These are phyloP conservation scores for Delitschia confertaspora DNA, from an alignment of 495 filamentous ascomycete genomes.

Conservation along the genomic window DNA sequence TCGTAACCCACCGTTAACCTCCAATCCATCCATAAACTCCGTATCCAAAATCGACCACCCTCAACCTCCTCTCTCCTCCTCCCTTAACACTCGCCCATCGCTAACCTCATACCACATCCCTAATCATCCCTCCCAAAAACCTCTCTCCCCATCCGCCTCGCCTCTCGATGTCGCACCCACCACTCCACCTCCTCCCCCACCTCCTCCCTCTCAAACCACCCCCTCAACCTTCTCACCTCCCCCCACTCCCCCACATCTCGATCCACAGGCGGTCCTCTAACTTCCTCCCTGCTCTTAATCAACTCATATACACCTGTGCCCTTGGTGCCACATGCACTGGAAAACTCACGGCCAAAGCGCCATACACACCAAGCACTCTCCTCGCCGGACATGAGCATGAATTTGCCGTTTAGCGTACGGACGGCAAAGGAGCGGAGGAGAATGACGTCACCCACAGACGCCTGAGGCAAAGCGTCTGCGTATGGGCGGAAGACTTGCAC, in stretches of 20 bases:
- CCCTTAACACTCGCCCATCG: constrained; percentile 32
- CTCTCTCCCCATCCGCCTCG: constrained; percentile 27
- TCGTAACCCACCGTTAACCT: no score
- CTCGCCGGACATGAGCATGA: constrained; percentile 41
- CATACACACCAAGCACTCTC: constrained; percentile 37
- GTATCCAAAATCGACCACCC: no score
- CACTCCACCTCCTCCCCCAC: constrained; percentile 3
- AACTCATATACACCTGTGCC: constrained; percentile 31
- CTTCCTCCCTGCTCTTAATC: constrained; percentile 38
- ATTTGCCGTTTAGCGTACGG: constrained; percentile 40
- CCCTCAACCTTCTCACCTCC: constrained; percentile 46
- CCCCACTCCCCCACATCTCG: constrained; percentile 49
- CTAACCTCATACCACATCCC: no score
- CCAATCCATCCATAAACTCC: no score
- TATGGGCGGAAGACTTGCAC: constrained; percentile 70
- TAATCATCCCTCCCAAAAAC: constrained; percentile 9
- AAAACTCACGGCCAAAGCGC: constrained; percentile 27
- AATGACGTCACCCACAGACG: constrained; percentile 63
- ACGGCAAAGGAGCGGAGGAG: constrained; percentile 70
- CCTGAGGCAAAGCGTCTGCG: constrained; percentile 58
- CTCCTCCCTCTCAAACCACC: constrained; percentile 40
- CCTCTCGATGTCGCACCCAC: constrained; percentile 18
- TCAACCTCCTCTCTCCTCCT: constrained; percentile 32
- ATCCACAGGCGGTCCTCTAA: constrained; percentile 58
- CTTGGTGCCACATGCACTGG: constrained; percentile 30